phyloP scores from a whole-genome alignment of 192 early-diverging fungal species.

The Coemansia sp. region DNA sequence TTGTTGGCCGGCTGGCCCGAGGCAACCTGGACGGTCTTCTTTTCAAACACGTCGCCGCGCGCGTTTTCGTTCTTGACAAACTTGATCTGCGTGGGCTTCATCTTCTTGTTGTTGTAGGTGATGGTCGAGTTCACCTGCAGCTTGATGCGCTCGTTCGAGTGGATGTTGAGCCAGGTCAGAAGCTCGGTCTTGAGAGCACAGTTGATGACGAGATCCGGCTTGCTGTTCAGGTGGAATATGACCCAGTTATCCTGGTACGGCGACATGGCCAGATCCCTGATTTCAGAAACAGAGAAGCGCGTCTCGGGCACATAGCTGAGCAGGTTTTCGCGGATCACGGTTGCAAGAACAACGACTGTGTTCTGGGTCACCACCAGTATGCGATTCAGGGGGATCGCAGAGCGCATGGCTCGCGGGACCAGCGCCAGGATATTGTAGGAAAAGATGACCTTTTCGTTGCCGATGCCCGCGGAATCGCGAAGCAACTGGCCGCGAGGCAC shows the following conservation, averaged over 20 bases:
- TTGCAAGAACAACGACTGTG: slow-evolving; percentile 59
- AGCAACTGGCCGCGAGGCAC: slow-evolving; percentile 31
- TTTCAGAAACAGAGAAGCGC: slow-evolving; percentile 53
- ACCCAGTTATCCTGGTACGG: slow-evolving; percentile 72
- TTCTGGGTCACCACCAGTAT: slow-evolving; percentile 67
- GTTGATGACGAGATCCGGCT: slow-evolving; percentile 63
- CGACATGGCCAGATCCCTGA: slow-evolving; percentile 64
- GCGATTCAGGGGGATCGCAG: slow-evolving; percentile 68
- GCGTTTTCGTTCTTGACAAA: slow-evolving; percentile 66
- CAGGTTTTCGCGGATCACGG: slow-evolving; percentile 55
- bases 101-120: slow-evolving; percentile 69
- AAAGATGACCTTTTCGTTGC: slow-evolving; percentile 59
- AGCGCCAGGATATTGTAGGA: slow-evolving; percentile 59
- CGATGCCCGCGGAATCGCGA: slow-evolving; percentile 37
- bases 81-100: slow-evolving; percentile 69
- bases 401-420: slow-evolving; percentile 69
- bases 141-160: slow-evolving; percentile 57
- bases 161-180: slow-evolving; percentile 58
- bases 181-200: slow-evolving; percentile 75
- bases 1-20: slow-evolving; percentile 63
- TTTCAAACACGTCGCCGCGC: slow-evolving; percentile 58
- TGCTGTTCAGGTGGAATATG: slow-evolving; percentile 57
- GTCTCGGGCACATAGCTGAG: slow-evolving; percentile 56
- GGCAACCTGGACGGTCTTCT: slow-evolving; percentile 64
- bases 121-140: slow-evolving; percentile 60